These are phyloP conservation scores for Brettanomyces sp. DNA, from an alignment of 805 yeast species.

Conservation along the genomic window DNA sequence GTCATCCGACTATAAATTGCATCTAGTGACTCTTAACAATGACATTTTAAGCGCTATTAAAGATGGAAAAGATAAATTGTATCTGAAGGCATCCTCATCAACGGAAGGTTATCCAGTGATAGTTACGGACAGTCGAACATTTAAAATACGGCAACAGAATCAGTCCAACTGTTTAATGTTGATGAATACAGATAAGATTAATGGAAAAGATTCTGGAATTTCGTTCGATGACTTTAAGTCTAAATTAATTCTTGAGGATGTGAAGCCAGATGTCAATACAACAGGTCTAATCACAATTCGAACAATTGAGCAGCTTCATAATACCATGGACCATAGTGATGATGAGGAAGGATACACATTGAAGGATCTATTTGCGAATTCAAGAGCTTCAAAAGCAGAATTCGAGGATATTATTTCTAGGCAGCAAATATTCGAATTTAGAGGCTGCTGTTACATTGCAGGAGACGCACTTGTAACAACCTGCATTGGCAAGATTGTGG, in stretches of 20 bases:
- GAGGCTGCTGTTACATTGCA: conserved; percentile 1
- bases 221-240: conserved; percentile 4
- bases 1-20: conserved; percentile 22
- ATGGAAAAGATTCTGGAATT: background rate
- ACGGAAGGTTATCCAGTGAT: conserved; percentile 38
- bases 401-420: conserved; percentile 1
- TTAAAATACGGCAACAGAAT: conserved; percentile 63
- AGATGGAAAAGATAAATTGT: conserved; percentile 8
- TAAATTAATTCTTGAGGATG: conserved; percentile 4
- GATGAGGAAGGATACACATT: background rate
- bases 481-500: conserved; percentile 2
- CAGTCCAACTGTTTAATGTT: conserved; percentile 81
- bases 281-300: background rate
- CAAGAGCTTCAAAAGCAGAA: conserved; percentile 1
- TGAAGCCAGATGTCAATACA: background rate
- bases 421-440: background rate
- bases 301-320: background rate
- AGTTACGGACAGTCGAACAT: conserved; percentile 52
- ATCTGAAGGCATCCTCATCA: conserved; percentile 12
- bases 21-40: conserved; percentile 44
- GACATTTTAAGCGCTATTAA: conserved; percentile 34
- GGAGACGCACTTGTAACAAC: conserved; percentile 1
- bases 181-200: conserved; percentile 16
- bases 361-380: conserved; percentile 8
- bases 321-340: background rate